Evolutionary conservation across 331 rosid genomes (phyloP), one percentile per base, ranked within the genome.

Genomic region (Malus hybrid): DNA sequence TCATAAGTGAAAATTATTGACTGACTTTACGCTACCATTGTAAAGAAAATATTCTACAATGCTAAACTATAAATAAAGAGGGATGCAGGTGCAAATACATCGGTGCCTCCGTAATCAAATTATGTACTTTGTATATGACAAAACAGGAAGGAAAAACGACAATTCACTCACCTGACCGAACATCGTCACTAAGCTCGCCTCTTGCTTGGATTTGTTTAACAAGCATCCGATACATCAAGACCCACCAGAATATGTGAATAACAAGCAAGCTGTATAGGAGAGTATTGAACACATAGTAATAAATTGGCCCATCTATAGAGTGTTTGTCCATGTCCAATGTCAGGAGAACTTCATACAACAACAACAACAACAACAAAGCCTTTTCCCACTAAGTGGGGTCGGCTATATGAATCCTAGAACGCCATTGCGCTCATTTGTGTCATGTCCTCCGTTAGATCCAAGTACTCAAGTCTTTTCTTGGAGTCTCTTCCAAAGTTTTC

Each of bases 221-320:
- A 76, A 94, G 96, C 99, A 94, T 94, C 69, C 97, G 90, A 70
- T 67, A 93, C 62, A 94, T 94, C 87, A 94, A 71, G 67, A 91
- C 92, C 97, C 97, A 94, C 99, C 99, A 94, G 82, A 89, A 94
- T 75, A 91, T 83, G 77, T 91, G 90, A 79, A 94, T 70, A 75
- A 88, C 88, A 59, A 94, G 90, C 80, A 92, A 86, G 90, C 89
- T 86, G 76, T 67, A 85, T 67, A 94, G 88, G 73, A 94, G 99
- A 83, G 73, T 84, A 72, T 94, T 94, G 88, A 94, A 94, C 65
- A 92, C 74, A 75, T 91, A 94, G 80, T 91, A 94, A 76, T 85
- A 87, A 31, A 92, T 73, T 44, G 97, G 89, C 77, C 99, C 99
- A 34, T 71, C 85, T 70, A 72, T 74, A n/a, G 78, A 10, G 73